phyloP scores from a whole-genome alignment of 1,139 yeast species.

The Candida tropicalis region DNA sequence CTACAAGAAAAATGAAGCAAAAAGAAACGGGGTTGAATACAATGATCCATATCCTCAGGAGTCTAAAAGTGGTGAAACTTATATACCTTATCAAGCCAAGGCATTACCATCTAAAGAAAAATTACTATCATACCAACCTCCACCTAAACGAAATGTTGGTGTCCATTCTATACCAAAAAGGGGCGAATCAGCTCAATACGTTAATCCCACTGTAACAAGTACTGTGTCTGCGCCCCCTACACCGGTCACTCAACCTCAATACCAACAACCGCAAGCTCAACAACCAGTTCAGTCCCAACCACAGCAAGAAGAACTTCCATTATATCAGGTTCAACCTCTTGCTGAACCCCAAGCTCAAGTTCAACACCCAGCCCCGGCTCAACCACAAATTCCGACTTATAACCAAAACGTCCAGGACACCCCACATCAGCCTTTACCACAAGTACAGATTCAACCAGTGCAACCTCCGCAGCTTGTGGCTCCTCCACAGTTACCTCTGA shows the following conservation, averaged over 20 bases:
- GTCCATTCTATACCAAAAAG: constrained; percentile 16
- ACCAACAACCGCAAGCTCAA: neutral
- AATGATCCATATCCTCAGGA: constrained; percentile 13
- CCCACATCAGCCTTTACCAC: constrained; percentile 9
- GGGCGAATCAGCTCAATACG: constrained; percentile 16
- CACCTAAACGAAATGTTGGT: constrained; percentile 39
- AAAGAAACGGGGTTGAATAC: constrained; percentile 23
- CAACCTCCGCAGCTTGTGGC: constrained; percentile 8
- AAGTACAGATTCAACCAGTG: constrained; percentile 8
- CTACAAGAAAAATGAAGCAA: constrained; percentile 43
- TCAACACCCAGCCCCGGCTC: constrained; percentile 6
- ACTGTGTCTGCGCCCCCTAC: no score
- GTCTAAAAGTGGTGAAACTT: constrained; percentile 5
- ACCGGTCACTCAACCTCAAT: no score
- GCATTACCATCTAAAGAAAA: constrained; percentile 24
- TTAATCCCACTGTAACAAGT: constrained; percentile 5
- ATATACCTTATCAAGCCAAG: constrained; percentile 9
- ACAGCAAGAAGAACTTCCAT: constrained; percentile 6
- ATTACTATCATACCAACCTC: constrained; percentile 36
- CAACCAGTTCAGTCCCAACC: constrained; percentile 12
- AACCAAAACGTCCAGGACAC: constrained; percentile 11
- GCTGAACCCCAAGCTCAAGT: constrained; percentile 9
- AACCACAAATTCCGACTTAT: constrained; percentile 7
- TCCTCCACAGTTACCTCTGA: constrained; percentile 9
- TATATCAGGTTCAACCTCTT: constrained; percentile 2